Evolutionary conservation across 371 early-diverging fungal species (phyloP).

Genomic region (Entomophthora muscae): DNA sequence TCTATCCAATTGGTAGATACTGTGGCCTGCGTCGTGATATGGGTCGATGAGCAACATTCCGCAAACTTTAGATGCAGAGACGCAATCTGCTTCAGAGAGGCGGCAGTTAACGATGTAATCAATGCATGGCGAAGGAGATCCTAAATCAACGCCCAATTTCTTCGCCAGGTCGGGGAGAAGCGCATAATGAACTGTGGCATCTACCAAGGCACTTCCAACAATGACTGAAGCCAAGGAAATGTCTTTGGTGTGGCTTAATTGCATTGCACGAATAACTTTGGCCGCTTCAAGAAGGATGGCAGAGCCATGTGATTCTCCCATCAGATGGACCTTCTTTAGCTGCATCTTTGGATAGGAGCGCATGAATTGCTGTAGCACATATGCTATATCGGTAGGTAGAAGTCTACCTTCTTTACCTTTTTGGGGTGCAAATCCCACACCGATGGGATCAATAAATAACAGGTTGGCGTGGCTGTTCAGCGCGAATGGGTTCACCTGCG

Average conservation of each 20-base stretch:
- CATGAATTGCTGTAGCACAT: not conserved
- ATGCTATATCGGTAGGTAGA: not conserved
- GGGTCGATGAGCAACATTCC: not conserved
- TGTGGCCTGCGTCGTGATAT: not conserved
- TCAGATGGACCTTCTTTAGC: not conserved
- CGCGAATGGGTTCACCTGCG: not conserved
- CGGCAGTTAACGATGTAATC: not conserved
- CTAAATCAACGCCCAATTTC: not conserved
- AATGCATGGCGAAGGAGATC: not conserved
- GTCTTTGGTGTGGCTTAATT: not conserved
- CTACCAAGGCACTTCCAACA: not conserved
- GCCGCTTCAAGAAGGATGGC: not conserved
- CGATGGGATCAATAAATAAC: not conserved
- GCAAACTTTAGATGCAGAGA: not conserved
- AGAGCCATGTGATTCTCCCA: not conserved
- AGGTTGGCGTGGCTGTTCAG: not conserved
- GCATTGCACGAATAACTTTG: not conserved
- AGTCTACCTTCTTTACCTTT: not conserved
- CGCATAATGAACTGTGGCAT: not conserved
- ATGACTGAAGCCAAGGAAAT: not conserved
- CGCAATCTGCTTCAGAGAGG: not conserved
- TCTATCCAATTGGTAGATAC: not conserved
- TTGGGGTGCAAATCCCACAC: not conserved
- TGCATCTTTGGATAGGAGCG: not conserved
- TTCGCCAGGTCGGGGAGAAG: not conserved